Base-by-base conservation (phyloP, 2,329 filamentous ascomycete genomes). In the Fusarium xyrophilum region DNA sequence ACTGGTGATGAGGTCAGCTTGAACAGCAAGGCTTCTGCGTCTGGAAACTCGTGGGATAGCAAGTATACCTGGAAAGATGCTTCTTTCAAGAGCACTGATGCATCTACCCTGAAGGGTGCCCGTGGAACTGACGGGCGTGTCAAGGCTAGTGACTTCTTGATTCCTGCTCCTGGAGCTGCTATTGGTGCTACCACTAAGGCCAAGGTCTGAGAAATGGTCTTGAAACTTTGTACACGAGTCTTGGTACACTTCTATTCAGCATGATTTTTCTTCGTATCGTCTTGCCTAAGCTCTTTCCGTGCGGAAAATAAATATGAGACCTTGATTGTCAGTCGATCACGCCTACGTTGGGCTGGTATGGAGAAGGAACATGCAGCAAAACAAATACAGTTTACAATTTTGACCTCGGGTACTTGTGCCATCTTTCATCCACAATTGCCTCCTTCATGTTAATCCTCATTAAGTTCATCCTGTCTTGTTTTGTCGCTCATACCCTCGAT, bases 41-140 rank as follows among this genome's bases (percentile, higher is more conserved):
- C 74, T 33, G 80, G 80, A 0, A 83, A 83, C 72, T 82, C 79
- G 5, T 83, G 82, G 82, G 76, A 82, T 14, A 69, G 74, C 35
- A 74, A 75, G 3, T 77, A 77, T 1, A 54, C 46, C 6, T 83
- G 79, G 81, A 73, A 73, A 4, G 76, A 82, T 61, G 73, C 72
- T 28, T 72, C 71, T 12, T 83, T 83, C 69, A 74, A 76, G 69
- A 82, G 79, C 61, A 74, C 76, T 1, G 75, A 80, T 50, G 65
- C 75, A 3, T 71, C 68, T 0, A 68, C 75, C 1, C 73, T 82
- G 10, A 78, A 81, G 68, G 79, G 79, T 15, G 70, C 77, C 11
- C 76, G 82, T 48, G 74, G 69, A n/a, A 61, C 77, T 5, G 73
- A 77, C 52, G 81, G 82, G 4, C 79, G 77, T 64, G 79, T 83